phyloP scores from a whole-genome alignment of 176 grass and related monocot species.

The Oryza brachyantha region DNA sequence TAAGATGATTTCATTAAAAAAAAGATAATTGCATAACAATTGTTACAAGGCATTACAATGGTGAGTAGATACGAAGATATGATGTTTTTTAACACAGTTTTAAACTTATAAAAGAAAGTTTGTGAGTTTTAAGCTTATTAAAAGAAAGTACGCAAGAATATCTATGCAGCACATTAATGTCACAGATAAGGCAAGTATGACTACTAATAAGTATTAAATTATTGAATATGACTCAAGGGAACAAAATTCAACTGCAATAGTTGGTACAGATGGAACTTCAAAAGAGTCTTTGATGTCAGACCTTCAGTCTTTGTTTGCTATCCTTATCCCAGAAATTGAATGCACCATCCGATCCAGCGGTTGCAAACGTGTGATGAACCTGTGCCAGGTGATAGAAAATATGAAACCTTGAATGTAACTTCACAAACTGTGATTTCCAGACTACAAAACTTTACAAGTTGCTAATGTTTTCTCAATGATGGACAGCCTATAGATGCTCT shows the following conservation, averaged over 20 bases:
- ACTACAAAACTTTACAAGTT: background rate
- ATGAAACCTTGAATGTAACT: constrained; percentile 22
- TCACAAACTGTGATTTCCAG: constrained; percentile 1
- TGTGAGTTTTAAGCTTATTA: background rate
- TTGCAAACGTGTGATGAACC: constrained; percentile 89
- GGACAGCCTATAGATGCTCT: constrained; percentile 5
- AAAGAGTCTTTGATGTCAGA: background rate
- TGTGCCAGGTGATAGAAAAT: constrained; percentile 27
- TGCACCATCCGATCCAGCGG: constrained; percentile 81
- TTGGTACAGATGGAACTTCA: background rate
- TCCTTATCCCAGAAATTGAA: constrained; percentile 97
- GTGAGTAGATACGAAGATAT: background rate
- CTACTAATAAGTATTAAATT: background rate
- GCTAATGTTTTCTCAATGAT: constrained; percentile 6
- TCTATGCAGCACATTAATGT: constrained; percentile 4
- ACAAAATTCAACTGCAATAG: background rate
- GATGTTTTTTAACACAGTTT: background rate
- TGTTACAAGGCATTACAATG: background rate
- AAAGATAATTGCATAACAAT: background rate
- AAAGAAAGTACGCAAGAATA: constrained; percentile 7
- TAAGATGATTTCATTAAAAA: background rate
- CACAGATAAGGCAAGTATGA: background rate
- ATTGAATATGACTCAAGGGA: constrained; percentile 19
- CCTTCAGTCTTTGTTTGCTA: constrained; percentile 88
- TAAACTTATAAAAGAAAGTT: background rate